Percentiles rank a stretch among this genome's conserved stretches.
phyloP scores from a whole-genome alignment of 192 early-diverging fungal genomes.

The Spizellomyces sp. region DNA sequence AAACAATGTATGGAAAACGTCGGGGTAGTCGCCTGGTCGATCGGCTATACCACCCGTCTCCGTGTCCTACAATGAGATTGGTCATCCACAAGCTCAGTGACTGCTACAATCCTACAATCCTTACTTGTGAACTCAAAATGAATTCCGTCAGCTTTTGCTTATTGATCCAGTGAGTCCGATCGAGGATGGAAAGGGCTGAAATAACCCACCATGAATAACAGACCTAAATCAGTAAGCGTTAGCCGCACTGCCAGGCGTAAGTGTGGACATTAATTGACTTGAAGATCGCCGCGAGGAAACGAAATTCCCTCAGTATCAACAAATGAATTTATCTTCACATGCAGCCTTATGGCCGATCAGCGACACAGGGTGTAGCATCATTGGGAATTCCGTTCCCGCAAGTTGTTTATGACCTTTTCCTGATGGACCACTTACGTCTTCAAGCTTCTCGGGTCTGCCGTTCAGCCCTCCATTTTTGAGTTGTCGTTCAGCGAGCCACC shows the following conservation, averaged over 20 bases:
- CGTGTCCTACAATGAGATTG: constrained; percentile 39
- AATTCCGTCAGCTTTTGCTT: constrained; percentile 71
- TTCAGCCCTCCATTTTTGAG: constrained; percentile 90
- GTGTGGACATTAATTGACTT: too few species aligned
- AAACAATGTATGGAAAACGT: constrained; percentile 98
- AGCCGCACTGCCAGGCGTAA: too few species aligned
- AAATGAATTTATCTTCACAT: too few species aligned
- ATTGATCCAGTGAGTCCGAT: constrained; percentile 85
- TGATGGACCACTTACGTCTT: constrained; percentile 67
- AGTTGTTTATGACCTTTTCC: too few species aligned
- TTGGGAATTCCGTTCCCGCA: not conserved
- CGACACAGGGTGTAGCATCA: constrained; percentile 4
- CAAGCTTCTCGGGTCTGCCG: constrained; percentile 94
- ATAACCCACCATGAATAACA: constrained; percentile 99
- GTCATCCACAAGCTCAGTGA: not conserved
- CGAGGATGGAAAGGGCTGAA: constrained; percentile 81
- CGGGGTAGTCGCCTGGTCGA: constrained; percentile 85
- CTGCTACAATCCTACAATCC: not conserved
- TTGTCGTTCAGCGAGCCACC: constrained; percentile 96
- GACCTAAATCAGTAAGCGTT: constrained; percentile 42
- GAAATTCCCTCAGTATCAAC: too few species aligned
- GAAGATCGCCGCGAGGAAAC: too few species aligned
- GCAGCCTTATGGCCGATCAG: not conserved
- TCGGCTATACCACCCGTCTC: constrained; percentile 93
- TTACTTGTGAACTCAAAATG: constrained; percentile 77